Evolutionary conservation across 441 rosid genomes (phyloP), one percentile per base, ranked within the genome.

Genomic region (Raphanus hybrid): DNA sequence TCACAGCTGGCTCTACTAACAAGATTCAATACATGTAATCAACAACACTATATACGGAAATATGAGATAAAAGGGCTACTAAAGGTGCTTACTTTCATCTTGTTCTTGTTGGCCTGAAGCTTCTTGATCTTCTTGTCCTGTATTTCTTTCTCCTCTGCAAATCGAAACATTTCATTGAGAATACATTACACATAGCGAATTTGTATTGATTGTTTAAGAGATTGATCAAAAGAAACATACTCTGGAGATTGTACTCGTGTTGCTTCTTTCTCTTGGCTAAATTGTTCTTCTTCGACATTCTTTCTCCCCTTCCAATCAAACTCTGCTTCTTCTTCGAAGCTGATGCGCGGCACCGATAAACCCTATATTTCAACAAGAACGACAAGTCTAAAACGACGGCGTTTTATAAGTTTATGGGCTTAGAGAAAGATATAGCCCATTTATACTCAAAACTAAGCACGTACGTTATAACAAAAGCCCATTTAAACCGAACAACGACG

Each of bases 211-310:
- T 52, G 1, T 26, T 7, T 5, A 4, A 10, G 8, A 39, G 67
- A 8, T 41, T 8, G 5, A 18, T 50, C 14, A 48, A 34, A 60
- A 75, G 75, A 18, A 16, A 32, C 75, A 0, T 87, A 93, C 96
- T 90, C 80, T 75, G 88, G 29, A 93, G 91, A 54, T 96, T 95
- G 83, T 88, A 93, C 9, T 90, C 97, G 80, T 96, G 86, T 73
- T 87, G 98, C 72, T 80, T 87, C 87, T 89, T 96, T 76, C 99
- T 84, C 8, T 87, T 88, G 45, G 87, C 85, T 80, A 96, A 84
- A 80, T 85, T 82, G 84, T 96, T 96, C 91, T 96, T 96, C 97
- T 93, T 96, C 87, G 99, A 96, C 99, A 96, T 86, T 69, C 85
- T 74, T 48, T 8, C 60, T 20, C 16, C 65, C 4, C 2, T 54